A percentile compares a stretch with the other conserved stretches of the same genome.
Conservation (phyloP, 2,329 filamentous ascomycete genomes). For the Aaosphaeria pasadenensis region DNA sequence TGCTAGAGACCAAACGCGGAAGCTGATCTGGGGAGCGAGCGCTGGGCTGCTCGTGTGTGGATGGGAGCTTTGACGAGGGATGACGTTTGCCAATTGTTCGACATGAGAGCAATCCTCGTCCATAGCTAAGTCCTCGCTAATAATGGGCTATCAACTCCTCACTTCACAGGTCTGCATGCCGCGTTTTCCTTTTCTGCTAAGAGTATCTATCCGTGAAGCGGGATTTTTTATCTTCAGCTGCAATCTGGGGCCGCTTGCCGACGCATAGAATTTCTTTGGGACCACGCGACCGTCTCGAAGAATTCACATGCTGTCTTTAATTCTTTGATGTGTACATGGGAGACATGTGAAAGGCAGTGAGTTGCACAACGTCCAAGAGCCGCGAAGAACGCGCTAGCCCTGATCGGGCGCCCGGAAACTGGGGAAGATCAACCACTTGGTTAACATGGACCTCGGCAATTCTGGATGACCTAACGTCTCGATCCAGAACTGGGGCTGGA, state of each 20-base stretch:
- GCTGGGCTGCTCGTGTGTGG: background rate
- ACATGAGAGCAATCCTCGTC: background rate
- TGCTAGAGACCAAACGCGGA: constrained; percentile 1
- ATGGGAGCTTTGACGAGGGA: constrained; percentile 16
- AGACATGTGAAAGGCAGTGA: constrained; percentile 27
- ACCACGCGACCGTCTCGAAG: constrained; percentile 18
- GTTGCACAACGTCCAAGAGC: no score
- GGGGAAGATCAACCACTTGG: background rate
- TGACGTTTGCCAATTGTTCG: constrained; percentile 37
- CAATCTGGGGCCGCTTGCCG: background rate
- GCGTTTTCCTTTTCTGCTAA: no score
- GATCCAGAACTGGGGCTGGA: background rate
- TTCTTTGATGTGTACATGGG: constrained; percentile 7
- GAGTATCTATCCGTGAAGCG: no score
- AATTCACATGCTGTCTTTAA: constrained; percentile 27
- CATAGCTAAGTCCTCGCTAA: no score
- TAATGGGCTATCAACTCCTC: no score
- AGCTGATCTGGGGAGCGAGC: background rate
- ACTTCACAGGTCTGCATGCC: no score
- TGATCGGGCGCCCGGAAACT: no score
- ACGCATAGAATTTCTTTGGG: background rate
- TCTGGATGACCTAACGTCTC: background rate
- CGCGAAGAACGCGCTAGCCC: no score
- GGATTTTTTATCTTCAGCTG: no score
- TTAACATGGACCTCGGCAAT: background rate